These are phyloP conservation scores for Trichosporon coremiiforme DNA, from an alignment of 1,284 basidiomycete genomes.

Conservation along the genomic window DNA sequence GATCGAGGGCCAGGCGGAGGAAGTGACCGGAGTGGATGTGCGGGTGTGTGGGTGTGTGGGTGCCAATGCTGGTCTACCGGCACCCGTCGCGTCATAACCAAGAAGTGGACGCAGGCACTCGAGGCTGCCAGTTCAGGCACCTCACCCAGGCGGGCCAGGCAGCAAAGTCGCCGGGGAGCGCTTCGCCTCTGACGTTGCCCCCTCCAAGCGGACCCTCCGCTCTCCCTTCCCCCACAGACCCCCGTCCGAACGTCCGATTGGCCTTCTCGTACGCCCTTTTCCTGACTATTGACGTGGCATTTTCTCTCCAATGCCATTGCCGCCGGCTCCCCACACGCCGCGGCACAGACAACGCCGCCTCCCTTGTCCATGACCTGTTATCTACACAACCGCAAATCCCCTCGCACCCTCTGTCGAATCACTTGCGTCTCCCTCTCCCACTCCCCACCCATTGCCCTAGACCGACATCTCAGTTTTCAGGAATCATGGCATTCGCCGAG, in stretches of 20 bases:
- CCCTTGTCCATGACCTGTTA: not conserved
- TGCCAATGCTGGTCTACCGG: constrained; percentile 2
- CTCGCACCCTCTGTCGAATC: not conserved
- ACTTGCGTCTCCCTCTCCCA: not conserved
- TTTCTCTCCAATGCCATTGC: constrained; percentile 11
- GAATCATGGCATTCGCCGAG: not conserved
- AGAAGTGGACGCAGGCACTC: not conserved
- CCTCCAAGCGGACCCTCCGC: not conserved
- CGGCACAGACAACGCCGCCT: not conserved
- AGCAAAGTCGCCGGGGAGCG: too few species aligned
- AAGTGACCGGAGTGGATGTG: constrained; percentile 7
- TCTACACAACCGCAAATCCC: not conserved
- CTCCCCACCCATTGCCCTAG: not conserved
- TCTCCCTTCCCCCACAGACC: constrained; percentile 1
- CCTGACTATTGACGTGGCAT: constrained; percentile 5
- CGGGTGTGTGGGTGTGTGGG: constrained; percentile 3
- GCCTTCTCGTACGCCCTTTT: not conserved
- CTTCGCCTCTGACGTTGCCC: not conserved
- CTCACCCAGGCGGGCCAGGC: too few species aligned
- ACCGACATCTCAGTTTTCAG: not conserved
- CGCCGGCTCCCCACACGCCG: constrained; percentile 13
- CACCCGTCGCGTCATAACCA: constrained; percentile 4
- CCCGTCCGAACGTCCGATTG: constrained; percentile 8
- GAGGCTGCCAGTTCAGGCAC: not conserved
- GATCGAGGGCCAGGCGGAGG: not conserved